Percentiles rank a stretch among this genome's conserved stretches.
These are phyloP conservation scores for Lipomyces japonicus DNA, from an alignment of 805 yeast genomes.

Conservation along the genomic window DNA sequence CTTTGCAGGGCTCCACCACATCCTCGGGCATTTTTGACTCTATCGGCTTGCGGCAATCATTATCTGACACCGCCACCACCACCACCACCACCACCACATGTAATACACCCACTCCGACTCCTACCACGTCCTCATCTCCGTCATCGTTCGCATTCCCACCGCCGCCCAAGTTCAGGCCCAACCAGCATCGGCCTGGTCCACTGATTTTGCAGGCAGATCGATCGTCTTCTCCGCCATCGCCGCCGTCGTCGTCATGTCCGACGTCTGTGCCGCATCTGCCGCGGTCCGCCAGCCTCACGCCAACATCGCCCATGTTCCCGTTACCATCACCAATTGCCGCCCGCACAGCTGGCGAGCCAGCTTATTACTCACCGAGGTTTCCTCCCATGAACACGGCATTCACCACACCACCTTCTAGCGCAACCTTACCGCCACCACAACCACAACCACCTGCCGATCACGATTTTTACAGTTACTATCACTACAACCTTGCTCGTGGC, in stretches of 20 bases:
- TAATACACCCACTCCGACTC: background rate
- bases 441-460: no score
- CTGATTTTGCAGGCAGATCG: constrained; percentile 15
- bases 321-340: constrained; percentile 4
- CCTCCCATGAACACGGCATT: background rate
- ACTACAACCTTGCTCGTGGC: background rate
- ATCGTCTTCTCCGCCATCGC: constrained; percentile 5
- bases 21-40: background rate
- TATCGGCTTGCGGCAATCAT: background rate
- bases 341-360: background rate
- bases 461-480: constrained; percentile 1
- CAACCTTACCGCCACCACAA: constrained; percentile 6
- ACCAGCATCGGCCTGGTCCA: constrained; percentile 25
- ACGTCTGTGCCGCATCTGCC: constrained; percentile 2
- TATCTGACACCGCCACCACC: background rate
- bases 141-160: constrained; percentile 11
- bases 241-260: constrained; percentile 9
- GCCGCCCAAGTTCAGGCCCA: constrained; percentile 25
- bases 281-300: constrained; percentile 1
- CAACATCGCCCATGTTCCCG: constrained; percentile 11
- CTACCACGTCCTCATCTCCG: constrained; percentile 1
- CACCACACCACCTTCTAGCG: constrained; percentile 12
- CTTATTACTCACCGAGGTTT: constrained; percentile 4
- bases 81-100: constrained; percentile 2
- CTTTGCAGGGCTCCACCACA: background rate